A percentile compares a stretch with the other conserved stretches of the same genome.
phyloP scores from a whole-genome alignment of 2,329 filamentous ascomycete genomes.

The Boeremia lycopersici region DNA sequence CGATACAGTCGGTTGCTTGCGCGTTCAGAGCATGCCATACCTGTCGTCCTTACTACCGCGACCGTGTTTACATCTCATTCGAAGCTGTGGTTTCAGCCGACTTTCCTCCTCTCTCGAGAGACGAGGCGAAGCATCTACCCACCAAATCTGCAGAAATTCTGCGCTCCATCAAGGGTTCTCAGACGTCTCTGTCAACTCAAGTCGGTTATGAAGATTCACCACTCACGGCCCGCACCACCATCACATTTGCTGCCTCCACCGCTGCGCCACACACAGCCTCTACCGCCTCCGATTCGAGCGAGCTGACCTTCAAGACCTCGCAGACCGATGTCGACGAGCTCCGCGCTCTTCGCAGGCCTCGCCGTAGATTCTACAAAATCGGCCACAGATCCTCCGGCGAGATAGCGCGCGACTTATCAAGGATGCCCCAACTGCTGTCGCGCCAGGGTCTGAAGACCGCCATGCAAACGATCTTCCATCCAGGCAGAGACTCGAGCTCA shows the following conservation, averaged over 20 bases:
- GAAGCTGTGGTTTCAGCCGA: conserved; percentile 50
- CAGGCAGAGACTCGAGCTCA: conserved; percentile 37
- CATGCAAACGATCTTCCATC: conserved; percentile 38
- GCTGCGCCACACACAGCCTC: conserved; percentile 21
- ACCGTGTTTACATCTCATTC: conserved; percentile 55
- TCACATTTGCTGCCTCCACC: conserved; percentile 17
- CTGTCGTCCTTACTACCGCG: conserved; percentile 58
- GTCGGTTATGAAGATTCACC: neutral
- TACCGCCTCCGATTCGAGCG: conserved; percentile 28
- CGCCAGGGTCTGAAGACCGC: conserved; percentile 36
- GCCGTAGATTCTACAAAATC: conserved; percentile 39
- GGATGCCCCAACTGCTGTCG: conserved; percentile 21
- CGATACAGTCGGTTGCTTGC: conserved; percentile 37
- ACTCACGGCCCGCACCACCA: conserved; percentile 16
- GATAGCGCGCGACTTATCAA: conserved; percentile 27
- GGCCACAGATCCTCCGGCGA: conserved; percentile 30
- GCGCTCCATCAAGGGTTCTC: conserved; percentile 37
- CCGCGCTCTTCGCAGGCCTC: conserved; percentile 27
- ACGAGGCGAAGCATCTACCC: conserved; percentile 42
- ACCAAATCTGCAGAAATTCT: conserved; percentile 45
- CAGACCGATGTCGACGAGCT: conserved; percentile 39
- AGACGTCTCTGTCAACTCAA: neutral
- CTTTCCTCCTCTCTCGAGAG: conserved; percentile 38
- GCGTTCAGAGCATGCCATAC: conserved; percentile 54
- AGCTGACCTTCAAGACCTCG: conserved; percentile 39